These are phyloP conservation scores for Pouteria glomerata DNA, from an alignment of 148 eudicot genomes.

Conservation along the genomic window DNA sequence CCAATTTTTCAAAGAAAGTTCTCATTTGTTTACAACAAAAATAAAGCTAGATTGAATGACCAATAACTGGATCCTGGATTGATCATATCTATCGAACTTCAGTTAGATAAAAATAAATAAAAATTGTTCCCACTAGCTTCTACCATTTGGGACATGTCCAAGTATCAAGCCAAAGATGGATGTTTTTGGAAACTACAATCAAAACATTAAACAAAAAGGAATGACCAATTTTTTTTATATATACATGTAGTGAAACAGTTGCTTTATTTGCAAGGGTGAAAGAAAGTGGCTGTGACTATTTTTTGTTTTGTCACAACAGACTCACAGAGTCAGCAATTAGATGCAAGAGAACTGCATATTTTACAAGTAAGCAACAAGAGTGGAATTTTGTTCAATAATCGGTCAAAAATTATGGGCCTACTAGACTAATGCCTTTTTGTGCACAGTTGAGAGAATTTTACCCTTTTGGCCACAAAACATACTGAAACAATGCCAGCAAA, in stretches of 20 bases:
- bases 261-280: background rate
- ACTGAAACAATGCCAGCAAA: constrained; percentile 1
- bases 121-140: background rate
- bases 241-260: background rate
- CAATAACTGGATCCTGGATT: no score
- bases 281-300: background rate
- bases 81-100: no score
- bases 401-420: background rate
- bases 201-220: background rate
- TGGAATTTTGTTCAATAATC: background rate
- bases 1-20: no score
- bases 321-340: background rate
- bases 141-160: background rate
- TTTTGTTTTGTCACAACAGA: background rate
- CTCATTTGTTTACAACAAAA: no score
- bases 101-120: background rate
- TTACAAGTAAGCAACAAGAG: background rate
- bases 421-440: background rate
- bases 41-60: background rate
- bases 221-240: background rate
- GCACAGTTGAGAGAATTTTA: background rate
- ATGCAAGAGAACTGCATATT: background rate
- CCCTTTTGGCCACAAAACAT: background rate
- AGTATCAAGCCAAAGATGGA: background rate
- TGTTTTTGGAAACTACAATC: background rate